These are phyloP conservation scores for Apiospora sp. DNA, from an alignment of 2,329 filamentous ascomycete species.

Conservation along the genomic window DNA sequence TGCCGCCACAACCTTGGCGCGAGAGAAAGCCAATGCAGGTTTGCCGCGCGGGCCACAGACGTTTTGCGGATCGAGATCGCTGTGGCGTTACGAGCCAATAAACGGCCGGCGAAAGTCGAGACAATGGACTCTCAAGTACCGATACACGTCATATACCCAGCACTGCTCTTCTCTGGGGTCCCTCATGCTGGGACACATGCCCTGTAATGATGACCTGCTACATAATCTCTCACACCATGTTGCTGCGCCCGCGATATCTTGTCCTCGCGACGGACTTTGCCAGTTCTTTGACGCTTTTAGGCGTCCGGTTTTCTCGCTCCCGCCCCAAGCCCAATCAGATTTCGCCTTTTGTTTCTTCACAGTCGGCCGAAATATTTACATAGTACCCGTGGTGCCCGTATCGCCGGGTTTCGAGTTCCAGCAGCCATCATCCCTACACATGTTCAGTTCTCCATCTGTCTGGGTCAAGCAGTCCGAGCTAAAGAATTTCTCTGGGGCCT, in stretches of 20 bases:
- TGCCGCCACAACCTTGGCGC: slow-evolving; percentile 5
- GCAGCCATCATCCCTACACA: slow-evolving; percentile 23
- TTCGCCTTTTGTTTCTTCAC: neutral
- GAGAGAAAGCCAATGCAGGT: neutral
- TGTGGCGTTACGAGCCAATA: slow-evolving; percentile 18
- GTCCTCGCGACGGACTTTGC: slow-evolving; percentile 6
- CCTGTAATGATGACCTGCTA: slow-evolving; percentile 29
- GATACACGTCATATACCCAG: slow-evolving; percentile 16
- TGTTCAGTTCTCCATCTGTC: slow-evolving; percentile 4
- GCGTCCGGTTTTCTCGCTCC: neutral
- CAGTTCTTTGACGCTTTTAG: slow-evolving; percentile 18
- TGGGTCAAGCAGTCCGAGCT: slow-evolving; percentile 11
- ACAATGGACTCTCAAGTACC: slow-evolving; percentile 14
- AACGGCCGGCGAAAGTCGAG: slow-evolving; percentile 1
- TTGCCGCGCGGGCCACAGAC: slow-evolving; percentile 19
- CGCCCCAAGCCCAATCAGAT: slow-evolving; percentile 10
- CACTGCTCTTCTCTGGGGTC: neutral
- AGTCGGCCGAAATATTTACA: neutral
- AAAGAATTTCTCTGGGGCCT: slow-evolving; percentile 15
- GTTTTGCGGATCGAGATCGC: slow-evolving; percentile 17
- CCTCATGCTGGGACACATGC: slow-evolving; percentile 15
- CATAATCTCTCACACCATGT: slow-evolving; percentile 27
- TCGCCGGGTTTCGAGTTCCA: neutral
- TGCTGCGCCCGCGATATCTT: slow-evolving; percentile 14
- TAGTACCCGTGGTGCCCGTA: slow-evolving; percentile 17